phyloP scores from a whole-genome alignment of 805 yeast genomes.

The Saccharomycopsis olivae region DNA sequence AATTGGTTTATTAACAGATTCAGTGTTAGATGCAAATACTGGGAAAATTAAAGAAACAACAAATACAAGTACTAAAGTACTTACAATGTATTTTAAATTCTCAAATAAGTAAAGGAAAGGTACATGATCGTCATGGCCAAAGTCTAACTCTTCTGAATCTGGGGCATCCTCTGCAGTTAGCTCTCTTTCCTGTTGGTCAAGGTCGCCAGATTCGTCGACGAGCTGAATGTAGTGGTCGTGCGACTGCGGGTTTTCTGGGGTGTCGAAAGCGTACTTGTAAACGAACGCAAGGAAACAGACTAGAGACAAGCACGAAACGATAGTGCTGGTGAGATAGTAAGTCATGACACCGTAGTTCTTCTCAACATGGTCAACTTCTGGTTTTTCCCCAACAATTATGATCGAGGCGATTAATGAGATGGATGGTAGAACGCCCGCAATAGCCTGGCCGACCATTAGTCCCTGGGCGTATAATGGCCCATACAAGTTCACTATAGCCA shows the following conservation, averaged over 20 bases:
- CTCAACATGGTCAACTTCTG: conserved; percentile 7
- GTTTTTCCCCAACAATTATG: conserved; percentile 20
- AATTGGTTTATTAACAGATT: conserved; percentile 34
- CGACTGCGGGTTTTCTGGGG: conserved; percentile 2
- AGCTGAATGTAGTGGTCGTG: conserved; percentile 14
- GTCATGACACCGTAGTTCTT: conserved; percentile 23
- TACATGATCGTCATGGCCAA: conserved; percentile 28
- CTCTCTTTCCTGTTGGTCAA: conserved; percentile 1
- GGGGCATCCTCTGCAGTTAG: too few relatives aligned
- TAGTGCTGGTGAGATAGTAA: conserved; percentile 43
- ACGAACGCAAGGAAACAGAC: conserved; percentile 29
- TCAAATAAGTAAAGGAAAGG: conserved; percentile 52
- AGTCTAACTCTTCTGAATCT: conserved; percentile 10
- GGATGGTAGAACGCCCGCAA: conserved; percentile 90
- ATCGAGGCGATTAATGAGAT: conserved; percentile 51
- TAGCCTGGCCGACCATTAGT: conserved; percentile 88
- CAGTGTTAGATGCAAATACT: conserved; percentile 70
- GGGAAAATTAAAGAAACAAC: conserved; percentile 74
- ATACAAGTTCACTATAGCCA: conserved; percentile 74
- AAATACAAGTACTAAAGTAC: conserved; percentile 66
- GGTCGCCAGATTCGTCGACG: conserved; percentile 17
- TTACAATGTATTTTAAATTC: conserved; percentile 52
- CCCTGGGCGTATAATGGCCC: conserved; percentile 79
- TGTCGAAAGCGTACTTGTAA: conserved; percentile 20
- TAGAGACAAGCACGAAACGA: conserved; percentile 34